Evolutionary conservation across 1,139 yeast species (phyloP).

Genomic region (Zygoascus sp.): DNA sequence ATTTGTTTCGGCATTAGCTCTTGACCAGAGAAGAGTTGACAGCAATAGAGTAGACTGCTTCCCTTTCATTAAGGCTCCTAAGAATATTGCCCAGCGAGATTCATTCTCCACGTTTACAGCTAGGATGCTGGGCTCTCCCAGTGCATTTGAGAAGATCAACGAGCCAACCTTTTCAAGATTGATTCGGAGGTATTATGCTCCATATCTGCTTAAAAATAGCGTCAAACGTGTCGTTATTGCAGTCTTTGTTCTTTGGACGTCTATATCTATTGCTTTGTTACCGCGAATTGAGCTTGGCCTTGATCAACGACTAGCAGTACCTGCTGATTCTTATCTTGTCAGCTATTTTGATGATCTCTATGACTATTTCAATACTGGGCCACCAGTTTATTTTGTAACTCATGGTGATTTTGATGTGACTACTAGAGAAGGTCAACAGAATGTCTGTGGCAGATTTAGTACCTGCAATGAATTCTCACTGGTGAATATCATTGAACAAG

Average conservation of each 20-base stretch:
- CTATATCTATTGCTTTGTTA: slow-evolving; percentile 60
- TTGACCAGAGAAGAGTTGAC: slow-evolving; percentile 64
- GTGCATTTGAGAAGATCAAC: slow-evolving; percentile 25
- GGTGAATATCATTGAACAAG: slow-evolving; percentile 83
- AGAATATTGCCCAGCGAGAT: slow-evolving; percentile 16
- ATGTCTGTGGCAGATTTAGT: slow-evolving; percentile 81
- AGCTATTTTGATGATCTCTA: slow-evolving; percentile 76
- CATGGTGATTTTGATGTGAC: slow-evolving; percentile 53
- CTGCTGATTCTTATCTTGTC: slow-evolving; percentile 73
- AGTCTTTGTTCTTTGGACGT: slow-evolving; percentile 57
- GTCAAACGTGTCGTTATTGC: slow-evolving; percentile 48
- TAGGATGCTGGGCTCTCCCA: slow-evolving; percentile 27
- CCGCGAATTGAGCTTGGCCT: slow-evolving; percentile 74
- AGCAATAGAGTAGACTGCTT: slow-evolving; percentile 55
- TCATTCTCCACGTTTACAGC: slow-evolving; percentile 26
- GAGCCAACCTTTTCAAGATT: slow-evolving; percentile 38
- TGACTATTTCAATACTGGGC: slow-evolving; percentile 74
- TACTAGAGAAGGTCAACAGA: slow-evolving; percentile 55
- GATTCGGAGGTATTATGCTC: slow-evolving; percentile 49
- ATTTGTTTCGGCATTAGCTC: slow-evolving; percentile 64
- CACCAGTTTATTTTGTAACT: slow-evolving; percentile 84
- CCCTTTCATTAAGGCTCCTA: slow-evolving; percentile 28
- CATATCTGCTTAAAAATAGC: slow-evolving; percentile 49
- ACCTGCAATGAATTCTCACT: slow-evolving; percentile 75
- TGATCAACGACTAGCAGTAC: slow-evolving; percentile 86